A percentile compares a stretch with the other conserved stretches of the same genome.
These are phyloP conservation scores for Camellia oleifera DNA, from an alignment of 179 eudicot genomes.

Conservation along the genomic window DNA sequence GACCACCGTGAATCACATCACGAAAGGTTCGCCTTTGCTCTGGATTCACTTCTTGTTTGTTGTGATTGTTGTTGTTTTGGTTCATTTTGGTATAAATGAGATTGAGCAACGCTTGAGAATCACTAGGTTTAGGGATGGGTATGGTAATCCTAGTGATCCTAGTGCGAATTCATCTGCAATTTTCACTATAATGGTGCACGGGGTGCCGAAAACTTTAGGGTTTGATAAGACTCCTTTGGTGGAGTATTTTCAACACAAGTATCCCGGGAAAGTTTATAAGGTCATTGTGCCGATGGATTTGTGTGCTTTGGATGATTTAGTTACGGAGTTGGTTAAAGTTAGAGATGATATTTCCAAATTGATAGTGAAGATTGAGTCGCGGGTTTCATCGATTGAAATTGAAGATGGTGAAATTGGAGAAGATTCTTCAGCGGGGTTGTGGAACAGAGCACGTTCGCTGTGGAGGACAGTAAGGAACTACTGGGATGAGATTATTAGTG, in stretches of 20 bases:
- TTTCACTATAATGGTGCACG: conserved; percentile 80
- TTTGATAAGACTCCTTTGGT: conserved; percentile 54
- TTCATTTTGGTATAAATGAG: conserved; percentile 56
- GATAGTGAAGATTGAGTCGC: conserved; percentile 61
- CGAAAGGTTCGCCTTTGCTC: conserved; percentile 54
- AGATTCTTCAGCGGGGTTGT: conserved; percentile 19
- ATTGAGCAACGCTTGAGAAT: conserved; percentile 59
- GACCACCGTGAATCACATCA: conserved; percentile 68
- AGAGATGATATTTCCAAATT: conserved; percentile 68
- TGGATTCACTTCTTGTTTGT: conserved; percentile 75
- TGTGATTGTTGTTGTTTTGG: conserved; percentile 50
- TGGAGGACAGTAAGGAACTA: conserved; percentile 40
- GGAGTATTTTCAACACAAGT: conserved; percentile 73
- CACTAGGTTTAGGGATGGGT: conserved; percentile 79
- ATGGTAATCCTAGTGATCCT: conserved; percentile 69
- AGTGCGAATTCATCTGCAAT: conserved; percentile 55
- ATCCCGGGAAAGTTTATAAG: conserved; percentile 72
- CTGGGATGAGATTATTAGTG: conserved; percentile 41
- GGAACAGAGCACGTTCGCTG: conserved; percentile 21
- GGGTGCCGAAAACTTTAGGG: conserved; percentile 72
- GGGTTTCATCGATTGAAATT: conserved; percentile 30
- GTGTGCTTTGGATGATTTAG: conserved; percentile 78
- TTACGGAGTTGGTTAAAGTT: conserved; percentile 67
- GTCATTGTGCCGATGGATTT: conserved; percentile 92
- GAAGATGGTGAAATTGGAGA: conserved; percentile 30